Base-by-base conservation (phyloP, 345 rosid genomes). In the Atalantia buxifolia region DNA sequence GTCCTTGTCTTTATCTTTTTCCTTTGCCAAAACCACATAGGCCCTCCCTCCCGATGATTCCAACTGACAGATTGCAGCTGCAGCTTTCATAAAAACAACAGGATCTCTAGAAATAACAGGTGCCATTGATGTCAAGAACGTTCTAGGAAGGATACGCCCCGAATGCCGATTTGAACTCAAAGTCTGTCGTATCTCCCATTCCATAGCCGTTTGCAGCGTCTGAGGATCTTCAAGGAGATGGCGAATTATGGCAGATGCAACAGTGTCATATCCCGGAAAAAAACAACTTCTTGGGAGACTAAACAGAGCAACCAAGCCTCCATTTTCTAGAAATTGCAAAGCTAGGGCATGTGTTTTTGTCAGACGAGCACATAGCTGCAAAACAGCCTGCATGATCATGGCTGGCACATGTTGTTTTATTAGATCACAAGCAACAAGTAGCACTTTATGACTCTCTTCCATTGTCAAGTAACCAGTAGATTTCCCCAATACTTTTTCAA, bases 181-280 rank as follows among this genome's bases (percentile, higher is more conserved):
- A 72, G 88, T 86, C 87, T 93, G 97, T 27, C 91, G 84, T 79
- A 95, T 93, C 86, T 95, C 99, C 88, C 92, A 86, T 79, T 95
- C 99, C 98, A 95, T 95, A 7, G 99, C 98, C 63, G 89, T 86
- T 90, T 95, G 99, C 83, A 95, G 88, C 36, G 97, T 95, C 81
- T 91, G 99, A 76, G 99, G 96, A 85, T 95, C 99, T 87, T 95
- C 99, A 76, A 95, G 89, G 64, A 95, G 97, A 88, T 95, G 99
- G 9, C 97, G 85, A 27, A 93, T 84, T 48, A 95, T 93, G 67
- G 89, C 88, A 84, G 98, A 91, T 76, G 92, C 92, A 85, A 95
- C 98, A 74, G 90, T 89, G 74, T 95, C 96, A 87, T 92, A 95
- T 64, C 94, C 98, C 59, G 97, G 94, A 86, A 93, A 95, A 81